phyloP scores from a whole-genome alignment of 2,329 filamentous ascomycete species.

The Thelonectria rubi region DNA sequence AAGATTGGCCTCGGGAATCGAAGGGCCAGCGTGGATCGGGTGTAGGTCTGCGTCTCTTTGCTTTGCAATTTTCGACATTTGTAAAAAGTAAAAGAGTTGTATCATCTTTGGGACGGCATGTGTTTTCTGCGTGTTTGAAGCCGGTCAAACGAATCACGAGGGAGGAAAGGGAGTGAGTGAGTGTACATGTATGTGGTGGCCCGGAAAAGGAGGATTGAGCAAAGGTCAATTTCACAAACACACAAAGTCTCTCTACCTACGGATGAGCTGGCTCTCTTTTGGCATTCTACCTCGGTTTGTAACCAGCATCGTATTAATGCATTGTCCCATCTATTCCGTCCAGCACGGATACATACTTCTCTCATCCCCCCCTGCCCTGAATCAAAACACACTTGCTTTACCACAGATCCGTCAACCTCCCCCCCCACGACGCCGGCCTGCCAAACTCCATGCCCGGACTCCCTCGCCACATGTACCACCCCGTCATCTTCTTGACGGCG shows the following conservation, averaged over 20 bases:
- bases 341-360: no score
- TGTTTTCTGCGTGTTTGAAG: not conserved
- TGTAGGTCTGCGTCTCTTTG: conserved; percentile 29
- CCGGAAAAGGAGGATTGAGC: not conserved
- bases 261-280: not conserved
- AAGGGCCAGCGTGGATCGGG: conserved; percentile 42
- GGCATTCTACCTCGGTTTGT: conserved; percentile 12
- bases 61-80: not conserved
- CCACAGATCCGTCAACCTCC: conserved; percentile 27
- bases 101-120: not conserved
- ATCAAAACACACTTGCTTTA: conserved; percentile 3
- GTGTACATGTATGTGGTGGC: not conserved
- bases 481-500: conserved; percentile 53
- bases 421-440: conserved; percentile 39
- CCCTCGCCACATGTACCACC: conserved; percentile 46
- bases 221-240: not conserved
- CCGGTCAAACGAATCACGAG: not conserved
- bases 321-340: not conserved
- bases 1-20: conserved; percentile 61
- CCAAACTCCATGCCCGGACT: conserved; percentile 40
- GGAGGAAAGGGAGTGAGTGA: not conserved
- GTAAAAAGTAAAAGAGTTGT: not conserved
- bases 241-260: not conserved
- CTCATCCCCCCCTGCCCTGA: not conserved
- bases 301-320: conserved; percentile 1